Evolutionary conservation across 352 stramenopile species (phyloP), one percentile per base, ranked within the genome.

Genomic region (Phytophthora citrophthora): DNA sequence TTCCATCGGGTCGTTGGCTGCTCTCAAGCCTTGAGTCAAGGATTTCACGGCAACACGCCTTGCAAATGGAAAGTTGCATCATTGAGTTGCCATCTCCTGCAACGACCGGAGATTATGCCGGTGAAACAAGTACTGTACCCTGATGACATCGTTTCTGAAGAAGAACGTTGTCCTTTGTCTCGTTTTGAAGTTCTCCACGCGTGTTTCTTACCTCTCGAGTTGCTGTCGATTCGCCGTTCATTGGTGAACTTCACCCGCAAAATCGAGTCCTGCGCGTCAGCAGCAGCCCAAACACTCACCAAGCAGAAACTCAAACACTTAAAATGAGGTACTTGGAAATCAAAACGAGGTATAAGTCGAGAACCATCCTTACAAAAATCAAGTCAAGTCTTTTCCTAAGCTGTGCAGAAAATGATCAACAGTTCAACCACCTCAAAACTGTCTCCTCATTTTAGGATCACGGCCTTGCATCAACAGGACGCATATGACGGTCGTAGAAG

Each of bases 231-330:
- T 54, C 41, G 49, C 57, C 34, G 57, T 40, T 20, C 26, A 44
- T 29, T 23, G 15, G n/a, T 11, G 31, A 27, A 40, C 34, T 60
- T 56, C 61, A 69, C 20, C 18, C 15, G 20, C 31, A 46, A 58
- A 64, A 12, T 69, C 54, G 61, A 53, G 44, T 47, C 45, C 6
- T 39, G 44, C 27, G 54, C 61, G 61, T 69, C 59, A 61, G 18
- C 52, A 54, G 39, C 31, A 29, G 13, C 9, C 47, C n/a, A n/a
- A n/a, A n/a, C n/a, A n/a, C n/a, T n/a, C n/a, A n/a, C n/a, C n/a
- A 61, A 54, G 40, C 43, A 56, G 34, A 43, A 31, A 16, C 32
- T 52, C 43, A 34, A 49, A 49, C 7, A 43, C 36, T 3, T 12
- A 12, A 8, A 12, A 34, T 34, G 29, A 34, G 29, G 16, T 54